Percentiles rank a stretch among this genome's conserved stretches.
phyloP scores from a whole-genome alignment of 768 basidiomycete species.

The Mycena filopes region DNA sequence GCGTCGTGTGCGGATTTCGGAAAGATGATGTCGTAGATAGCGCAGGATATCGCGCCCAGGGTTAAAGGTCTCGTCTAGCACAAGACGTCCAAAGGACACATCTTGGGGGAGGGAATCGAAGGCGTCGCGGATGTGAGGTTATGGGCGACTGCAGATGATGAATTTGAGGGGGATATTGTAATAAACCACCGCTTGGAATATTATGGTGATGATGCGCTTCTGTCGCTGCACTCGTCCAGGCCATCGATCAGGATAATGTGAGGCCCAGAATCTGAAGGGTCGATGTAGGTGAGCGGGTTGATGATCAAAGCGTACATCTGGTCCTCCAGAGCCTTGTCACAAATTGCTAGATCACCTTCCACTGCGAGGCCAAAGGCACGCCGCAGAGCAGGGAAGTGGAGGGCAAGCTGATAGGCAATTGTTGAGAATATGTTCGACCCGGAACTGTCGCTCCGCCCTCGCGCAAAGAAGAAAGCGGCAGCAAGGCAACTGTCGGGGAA shows the following conservation, averaged over 20 bases:
- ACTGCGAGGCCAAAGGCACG: not conserved
- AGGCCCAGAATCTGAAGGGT: too few relatives aligned
- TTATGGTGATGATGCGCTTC: not conserved
- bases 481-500: not conserved
- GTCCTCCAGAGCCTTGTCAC: not conserved
- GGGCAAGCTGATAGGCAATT: conserved; percentile 1
- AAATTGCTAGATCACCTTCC: not conserved
- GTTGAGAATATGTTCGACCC: not conserved
- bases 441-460: not conserved
- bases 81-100: not conserved
- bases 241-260: not conserved
- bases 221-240: not conserved
- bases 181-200: not conserved
- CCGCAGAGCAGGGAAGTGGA: not conserved
- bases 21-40: not conserved
- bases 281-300: not conserved
- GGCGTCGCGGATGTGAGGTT: not conserved
- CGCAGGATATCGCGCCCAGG: not conserved
- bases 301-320: not conserved
- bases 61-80: not conserved
- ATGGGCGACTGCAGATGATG: not conserved
- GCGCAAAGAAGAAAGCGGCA: not conserved
- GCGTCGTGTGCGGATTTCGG: not conserved
- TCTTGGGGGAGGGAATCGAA: not conserved
- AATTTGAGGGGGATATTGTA: not conserved